A percentile compares a stretch with the other conserved stretches of the same genome.
Conservation (phyloP, 257 asterid genomes). For the Solanum chiquidenum region DNA sequence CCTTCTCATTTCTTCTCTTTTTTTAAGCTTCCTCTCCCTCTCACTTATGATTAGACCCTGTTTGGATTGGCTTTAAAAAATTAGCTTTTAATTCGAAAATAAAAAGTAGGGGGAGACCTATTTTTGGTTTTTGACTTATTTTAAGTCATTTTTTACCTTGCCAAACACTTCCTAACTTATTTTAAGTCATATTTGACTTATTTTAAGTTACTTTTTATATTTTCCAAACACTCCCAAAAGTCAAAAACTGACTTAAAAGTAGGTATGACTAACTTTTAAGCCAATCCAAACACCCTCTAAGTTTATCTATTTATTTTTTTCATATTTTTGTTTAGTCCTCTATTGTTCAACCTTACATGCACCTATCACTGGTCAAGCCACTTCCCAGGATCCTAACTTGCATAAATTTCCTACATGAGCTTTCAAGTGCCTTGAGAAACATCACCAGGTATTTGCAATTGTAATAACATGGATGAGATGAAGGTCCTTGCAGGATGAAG, state of each 20-base stretch:
- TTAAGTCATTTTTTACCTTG: no score
- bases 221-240: no score
- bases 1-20: not conserved
- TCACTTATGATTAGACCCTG: not conserved
- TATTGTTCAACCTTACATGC: not conserved
- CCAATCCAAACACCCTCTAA: not conserved
- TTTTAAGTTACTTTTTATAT: no score
- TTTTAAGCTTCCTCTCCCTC: not conserved
- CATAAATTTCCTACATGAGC: not conserved
- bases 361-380: not conserved
- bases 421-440: not conserved
- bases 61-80: no score
- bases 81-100: no score
- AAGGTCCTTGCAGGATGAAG: not conserved
- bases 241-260: no score
- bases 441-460: not conserved
- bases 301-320: not conserved
- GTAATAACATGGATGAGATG: not conserved
- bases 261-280: no score
- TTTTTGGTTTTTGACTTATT: no score
- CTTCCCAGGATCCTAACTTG: not conserved
- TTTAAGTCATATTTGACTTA: no score
- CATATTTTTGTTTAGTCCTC: not conserved
- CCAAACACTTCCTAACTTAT: no score
- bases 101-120: no score